Percentiles rank a stretch among this genome's conserved stretches.
phyloP scores from a whole-genome alignment of 1,284 basidiomycete species.

The Leccinum pallidistipes region DNA sequence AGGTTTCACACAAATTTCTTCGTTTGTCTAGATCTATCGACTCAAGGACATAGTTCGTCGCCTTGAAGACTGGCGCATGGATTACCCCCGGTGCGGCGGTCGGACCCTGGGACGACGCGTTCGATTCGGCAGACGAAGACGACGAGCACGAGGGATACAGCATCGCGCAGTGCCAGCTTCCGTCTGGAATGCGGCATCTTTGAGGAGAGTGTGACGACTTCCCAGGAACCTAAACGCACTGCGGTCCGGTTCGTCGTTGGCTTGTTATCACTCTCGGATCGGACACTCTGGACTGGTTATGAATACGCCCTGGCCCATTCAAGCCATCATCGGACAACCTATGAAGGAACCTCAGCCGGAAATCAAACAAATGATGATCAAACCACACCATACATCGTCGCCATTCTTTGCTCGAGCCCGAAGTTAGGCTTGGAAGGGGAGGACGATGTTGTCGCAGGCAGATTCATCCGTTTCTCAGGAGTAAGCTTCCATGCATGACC shows the following conservation, averaged over 20 bases:
- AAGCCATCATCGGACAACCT: background rate
- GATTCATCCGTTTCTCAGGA: background rate
- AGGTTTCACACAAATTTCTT: background rate
- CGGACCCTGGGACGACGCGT: constrained; percentile 15
- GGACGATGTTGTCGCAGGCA: background rate
- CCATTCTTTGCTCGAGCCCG: background rate
- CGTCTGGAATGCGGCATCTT: constrained; percentile 3
- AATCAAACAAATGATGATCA: background rate
- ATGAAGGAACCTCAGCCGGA: constrained; percentile 6
- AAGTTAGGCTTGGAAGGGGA: background rate
- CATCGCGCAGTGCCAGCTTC: constrained; percentile 11
- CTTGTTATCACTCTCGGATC: background rate
- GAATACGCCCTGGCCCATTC: constrained; percentile 15
- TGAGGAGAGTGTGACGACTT: background rate
- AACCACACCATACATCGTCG: background rate
- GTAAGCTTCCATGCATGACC: constrained; percentile 24
- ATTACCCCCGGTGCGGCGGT: constrained; percentile 15
- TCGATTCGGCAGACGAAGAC: constrained; percentile 16
- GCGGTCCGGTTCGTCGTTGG: background rate
- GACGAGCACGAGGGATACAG: constrained; percentile 5
- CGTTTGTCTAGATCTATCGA: constrained; percentile 7
- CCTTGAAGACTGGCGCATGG: constrained; percentile 9
- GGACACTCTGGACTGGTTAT: constrained; percentile 11
- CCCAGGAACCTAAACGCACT: background rate
- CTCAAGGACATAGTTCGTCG: constrained; percentile 15